Evolutionary conservation across 208 protist species (phyloP).

Genomic region (Strigomonas culicis): DNA sequence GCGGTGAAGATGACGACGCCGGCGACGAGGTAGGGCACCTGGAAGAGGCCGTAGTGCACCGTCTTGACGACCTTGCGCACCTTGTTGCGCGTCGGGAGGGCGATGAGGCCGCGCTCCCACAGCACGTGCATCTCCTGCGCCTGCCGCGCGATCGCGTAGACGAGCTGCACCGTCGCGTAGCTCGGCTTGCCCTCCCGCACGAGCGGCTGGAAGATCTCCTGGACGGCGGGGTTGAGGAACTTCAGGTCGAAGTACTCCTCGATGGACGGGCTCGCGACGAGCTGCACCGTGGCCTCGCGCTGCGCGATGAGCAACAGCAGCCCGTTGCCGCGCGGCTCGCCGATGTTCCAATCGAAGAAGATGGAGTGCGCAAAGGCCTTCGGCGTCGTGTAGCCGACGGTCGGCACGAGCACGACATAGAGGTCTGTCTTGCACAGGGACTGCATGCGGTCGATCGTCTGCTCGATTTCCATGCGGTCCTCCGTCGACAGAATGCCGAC

Average conservation of each 20-base stretch:
- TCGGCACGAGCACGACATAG: slow-evolving; percentile 84
- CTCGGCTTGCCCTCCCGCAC: slow-evolving; percentile 69
- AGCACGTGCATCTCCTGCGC: slow-evolving; percentile 67
- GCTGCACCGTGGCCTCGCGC: slow-evolving; percentile 75
- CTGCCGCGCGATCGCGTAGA: slow-evolving; percentile 84
- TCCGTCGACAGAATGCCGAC: slow-evolving; percentile 71
- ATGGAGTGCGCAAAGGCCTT: slow-evolving; percentile 81
- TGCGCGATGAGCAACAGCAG: slow-evolving; percentile 79
- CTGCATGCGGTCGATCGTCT: slow-evolving; percentile 84
- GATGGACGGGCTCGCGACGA: slow-evolving; percentile 67
- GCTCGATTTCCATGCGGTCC: slow-evolving; percentile 89
- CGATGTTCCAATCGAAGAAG: slow-evolving; percentile 85
- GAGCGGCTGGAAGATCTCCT: slow-evolving; percentile 80
- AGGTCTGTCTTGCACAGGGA: slow-evolving; percentile 74
- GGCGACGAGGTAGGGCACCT: slow-evolving; percentile 58
- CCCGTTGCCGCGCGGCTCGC: slow-evolving; percentile 68
- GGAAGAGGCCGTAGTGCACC: slow-evolving; percentile 47
- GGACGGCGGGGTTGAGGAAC: slow-evolving; percentile 65
- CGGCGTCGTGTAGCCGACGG: slow-evolving; percentile 78
- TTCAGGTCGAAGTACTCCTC: slow-evolving; percentile 77
- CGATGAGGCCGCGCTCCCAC: slow-evolving; percentile 59
- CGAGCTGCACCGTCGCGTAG: slow-evolving; percentile 80
- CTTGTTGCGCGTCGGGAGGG: slow-evolving; percentile 66
- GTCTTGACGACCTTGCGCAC: slow-evolving; percentile 58
- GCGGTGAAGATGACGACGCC: slow-evolving; percentile 58